Evolutionary conservation across 108 stramenopile species (phyloP).

Genomic region (Pelagomonas calceolata): DNA sequence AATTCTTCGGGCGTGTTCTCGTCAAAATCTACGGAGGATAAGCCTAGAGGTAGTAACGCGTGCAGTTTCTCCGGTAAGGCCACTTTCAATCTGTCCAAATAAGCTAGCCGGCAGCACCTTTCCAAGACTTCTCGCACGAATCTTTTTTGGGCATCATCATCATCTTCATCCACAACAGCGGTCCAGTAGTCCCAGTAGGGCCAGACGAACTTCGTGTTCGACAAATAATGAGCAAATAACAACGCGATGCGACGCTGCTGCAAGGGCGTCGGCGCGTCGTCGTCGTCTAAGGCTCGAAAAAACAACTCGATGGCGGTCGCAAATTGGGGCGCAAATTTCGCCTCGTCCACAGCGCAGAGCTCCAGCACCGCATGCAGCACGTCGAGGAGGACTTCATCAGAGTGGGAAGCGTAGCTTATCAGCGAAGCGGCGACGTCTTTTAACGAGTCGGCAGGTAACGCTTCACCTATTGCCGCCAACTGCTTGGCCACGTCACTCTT

Average conservation of each 20-base stretch:
- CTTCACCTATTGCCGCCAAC: not conserved
- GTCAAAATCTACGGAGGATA: no score
- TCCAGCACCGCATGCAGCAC: not conserved
- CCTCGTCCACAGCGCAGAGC: not conserved
- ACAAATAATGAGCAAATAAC: not conserved
- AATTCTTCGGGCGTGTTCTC: not conserved
- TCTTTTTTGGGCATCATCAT: not conserved
- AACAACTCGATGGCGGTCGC: not conserved
- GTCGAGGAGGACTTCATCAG: not conserved
- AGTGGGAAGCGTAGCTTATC: not conserved
- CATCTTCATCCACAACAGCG: not conserved
- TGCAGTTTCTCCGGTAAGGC: not conserved
- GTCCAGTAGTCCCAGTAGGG: conserved; percentile 1
- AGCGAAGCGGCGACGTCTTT: not conserved
- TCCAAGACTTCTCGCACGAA: not conserved
- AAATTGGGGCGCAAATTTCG: not conserved
- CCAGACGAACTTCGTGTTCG: not conserved
- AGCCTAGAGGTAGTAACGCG: not conserved
- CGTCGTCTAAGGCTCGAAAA: not conserved
- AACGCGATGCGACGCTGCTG: not conserved
- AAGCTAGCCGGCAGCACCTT: not conserved
- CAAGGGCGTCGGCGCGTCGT: no score
- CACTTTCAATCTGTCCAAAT: not conserved
- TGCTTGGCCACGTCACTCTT: not conserved
- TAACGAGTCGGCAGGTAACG: not conserved